Evolutionary conservation across 2,329 filamentous ascomycete species (phyloP), one percentile per base, ranked within the genome.

Genomic region (Monilinia vaccinii-corymbosi): DNA sequence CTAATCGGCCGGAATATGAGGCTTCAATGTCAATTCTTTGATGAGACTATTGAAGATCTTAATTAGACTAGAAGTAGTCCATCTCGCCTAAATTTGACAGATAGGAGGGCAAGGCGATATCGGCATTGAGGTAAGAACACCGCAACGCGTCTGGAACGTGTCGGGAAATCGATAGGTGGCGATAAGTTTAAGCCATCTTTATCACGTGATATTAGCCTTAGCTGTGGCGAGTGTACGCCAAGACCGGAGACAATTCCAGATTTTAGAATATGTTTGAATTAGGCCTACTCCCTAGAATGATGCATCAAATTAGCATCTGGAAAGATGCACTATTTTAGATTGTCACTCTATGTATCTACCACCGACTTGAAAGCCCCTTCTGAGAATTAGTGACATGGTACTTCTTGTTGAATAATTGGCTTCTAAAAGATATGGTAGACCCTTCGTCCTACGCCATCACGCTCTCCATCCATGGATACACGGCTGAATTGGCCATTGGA

Each of bases 401-500:
- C 16, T n/a, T n/a, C 38, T n/a, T n/a, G 18, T 42, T n/a, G 4
- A 18, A n/a, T 42, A 21, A 4, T 14, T 36, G 14, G 13, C 40
- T 21, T 10, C n/a, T 23, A 23, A 7, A 45, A 14, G 18, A 42
- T 21, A 21, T 4, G 2, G 7, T 21, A 53, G n/a, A 18, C 5
- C 8, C 13, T 31, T 21, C 3, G 8, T 32, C 32, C 28, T 48
- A 60, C 32, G n/a, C 21, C 65, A 70, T 69, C 5, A 84, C 78
- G 60, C 75, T 71, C 68, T 84, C 81, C 77, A 85, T 81, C 82
- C 81, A 85, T 1, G 82, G 80, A 68, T 83, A 85, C 28, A 85
- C 80, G 5, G 75, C 73, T 4, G 68, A 71, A 64, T 85, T 85
- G 0, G 82, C 81, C 67, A 77, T 70, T 5, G 85, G 85, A 68